phyloP scores from a whole-genome alignment of 1,284 basidiomycete genomes.

The Cutaneotrichosporon dermatis region DNA sequence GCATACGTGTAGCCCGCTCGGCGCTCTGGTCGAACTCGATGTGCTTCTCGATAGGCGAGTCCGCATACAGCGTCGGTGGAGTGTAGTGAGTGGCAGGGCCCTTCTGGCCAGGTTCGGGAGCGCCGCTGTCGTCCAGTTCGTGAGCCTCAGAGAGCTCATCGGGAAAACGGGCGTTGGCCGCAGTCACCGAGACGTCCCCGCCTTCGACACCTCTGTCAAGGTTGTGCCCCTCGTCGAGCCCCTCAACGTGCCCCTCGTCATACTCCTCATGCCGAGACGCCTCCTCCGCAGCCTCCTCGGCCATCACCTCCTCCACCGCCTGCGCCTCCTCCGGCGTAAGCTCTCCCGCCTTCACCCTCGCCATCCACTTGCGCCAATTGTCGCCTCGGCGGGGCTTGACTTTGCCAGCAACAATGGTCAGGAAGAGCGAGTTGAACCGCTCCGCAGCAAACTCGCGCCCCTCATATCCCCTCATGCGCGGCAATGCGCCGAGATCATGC shows the following conservation, averaged over 20 bases:
- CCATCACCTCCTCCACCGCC: not conserved
- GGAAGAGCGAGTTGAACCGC: slow-evolving; percentile 1
- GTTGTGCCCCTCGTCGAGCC: too few species aligned
- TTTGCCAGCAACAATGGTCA: not conserved
- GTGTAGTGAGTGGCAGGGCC: not conserved
- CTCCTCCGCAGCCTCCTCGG: not conserved
- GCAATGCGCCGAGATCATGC: not conserved
- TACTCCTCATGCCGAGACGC: too few species aligned
- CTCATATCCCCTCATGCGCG: not conserved
- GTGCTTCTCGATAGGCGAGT: slow-evolving; percentile 2
- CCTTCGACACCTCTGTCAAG: too few species aligned
- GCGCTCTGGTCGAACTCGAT: not conserved
- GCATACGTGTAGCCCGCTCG: not conserved
- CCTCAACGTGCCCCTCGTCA: too few species aligned
- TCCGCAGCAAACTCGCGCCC: not conserved
- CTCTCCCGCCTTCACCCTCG: not conserved
- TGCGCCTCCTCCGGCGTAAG: not conserved
- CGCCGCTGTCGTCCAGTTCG: too few species aligned
- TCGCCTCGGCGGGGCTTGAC: not conserved
- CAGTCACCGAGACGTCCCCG: not conserved
- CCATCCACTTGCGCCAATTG: not conserved
- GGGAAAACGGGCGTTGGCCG: not conserved
- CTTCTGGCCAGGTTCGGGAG: not conserved
- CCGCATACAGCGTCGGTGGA: slow-evolving; percentile 1
- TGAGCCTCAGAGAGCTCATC: not conserved